These are phyloP conservation scores for Marsdenia floribunda DNA, from an alignment of 257 asterid genomes.

Conservation along the genomic window DNA sequence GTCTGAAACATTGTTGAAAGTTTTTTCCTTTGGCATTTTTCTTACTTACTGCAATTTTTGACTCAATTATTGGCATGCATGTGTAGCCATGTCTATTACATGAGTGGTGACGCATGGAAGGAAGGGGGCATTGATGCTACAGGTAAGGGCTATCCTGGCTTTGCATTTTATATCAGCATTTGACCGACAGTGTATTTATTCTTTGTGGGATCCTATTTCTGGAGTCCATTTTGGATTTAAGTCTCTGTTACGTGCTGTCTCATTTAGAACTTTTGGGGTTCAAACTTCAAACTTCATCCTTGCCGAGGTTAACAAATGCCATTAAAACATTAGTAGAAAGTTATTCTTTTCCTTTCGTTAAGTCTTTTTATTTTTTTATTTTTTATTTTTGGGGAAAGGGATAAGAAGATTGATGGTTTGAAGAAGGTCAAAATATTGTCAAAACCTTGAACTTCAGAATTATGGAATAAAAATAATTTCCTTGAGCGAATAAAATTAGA, in stretches of 20 bases:
- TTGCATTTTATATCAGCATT: conserved; percentile 1
- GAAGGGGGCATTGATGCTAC: conserved; percentile 99
- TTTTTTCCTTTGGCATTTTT: neutral
- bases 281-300: neutral
- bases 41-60: neutral
- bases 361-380: too few relatives aligned
- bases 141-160: conserved; percentile 47
- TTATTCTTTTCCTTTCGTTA: neutral
- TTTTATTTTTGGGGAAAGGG: neutral
- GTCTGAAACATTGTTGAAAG: neutral
- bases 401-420: neutral
- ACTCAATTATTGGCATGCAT: conserved; percentile 21
- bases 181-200: neutral
- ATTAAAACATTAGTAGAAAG: neutral
- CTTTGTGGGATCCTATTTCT: neutral
- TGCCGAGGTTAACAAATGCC: neutral
- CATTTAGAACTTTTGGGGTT: neutral
- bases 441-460: neutral
- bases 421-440: neutral
- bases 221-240: neutral
- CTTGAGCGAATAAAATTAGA: neutral
- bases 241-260: neutral
- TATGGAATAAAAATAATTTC: neutral
- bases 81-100: conserved; percentile 95
- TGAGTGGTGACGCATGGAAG: conserved; percentile 99